Conservation (phyloP, 345 rosid genomes). For the Moricandia moricandioides region DNA sequence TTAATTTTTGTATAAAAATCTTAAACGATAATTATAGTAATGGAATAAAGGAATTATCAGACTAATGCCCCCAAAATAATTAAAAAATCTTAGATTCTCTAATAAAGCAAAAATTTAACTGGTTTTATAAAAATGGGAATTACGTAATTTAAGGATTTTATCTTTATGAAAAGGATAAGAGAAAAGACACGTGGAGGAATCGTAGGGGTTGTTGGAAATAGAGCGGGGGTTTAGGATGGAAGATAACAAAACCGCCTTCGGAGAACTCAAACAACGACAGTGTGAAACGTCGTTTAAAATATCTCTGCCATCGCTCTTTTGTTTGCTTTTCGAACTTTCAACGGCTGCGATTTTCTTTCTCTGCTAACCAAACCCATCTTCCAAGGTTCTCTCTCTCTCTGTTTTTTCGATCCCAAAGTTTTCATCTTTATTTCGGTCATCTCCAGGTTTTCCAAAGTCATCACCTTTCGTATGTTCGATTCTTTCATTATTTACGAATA, state of each 20-base stretch:
- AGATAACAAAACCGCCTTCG: slow-evolving; percentile 16
- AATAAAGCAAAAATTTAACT: background rate
- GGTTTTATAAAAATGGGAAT: too few species aligned
- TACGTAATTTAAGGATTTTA: too few species aligned
- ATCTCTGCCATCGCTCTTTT: slow-evolving; percentile 10
- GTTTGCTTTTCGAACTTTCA: slow-evolving; percentile 4
- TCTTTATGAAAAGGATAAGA: too few species aligned
- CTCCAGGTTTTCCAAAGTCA: slow-evolving; percentile 10
- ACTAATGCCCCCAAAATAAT: too few species aligned
- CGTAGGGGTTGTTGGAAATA: background rate
- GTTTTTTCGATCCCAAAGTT: background rate
- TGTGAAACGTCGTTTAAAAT: slow-evolving; percentile 25
- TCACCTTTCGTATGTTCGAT: background rate
- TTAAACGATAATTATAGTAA: too few species aligned
- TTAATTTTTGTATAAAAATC: too few species aligned
- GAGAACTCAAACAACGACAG: slow-evolving; percentile 22
- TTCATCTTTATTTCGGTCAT: slow-evolving; percentile 1
- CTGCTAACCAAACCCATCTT: slow-evolving; percentile 25
- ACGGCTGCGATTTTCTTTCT: slow-evolving; percentile 28
- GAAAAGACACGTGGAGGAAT: slow-evolving; percentile 26
- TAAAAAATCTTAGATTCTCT: too few species aligned
- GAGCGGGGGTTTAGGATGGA: slow-evolving; percentile 27
- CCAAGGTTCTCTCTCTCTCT: background rate
- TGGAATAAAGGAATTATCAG: too few species aligned
- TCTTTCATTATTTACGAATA: too few species aligned